phyloP scores from a whole-genome alignment of 2,329 filamentous ascomycete species.

The Scedosporium boydii region DNA sequence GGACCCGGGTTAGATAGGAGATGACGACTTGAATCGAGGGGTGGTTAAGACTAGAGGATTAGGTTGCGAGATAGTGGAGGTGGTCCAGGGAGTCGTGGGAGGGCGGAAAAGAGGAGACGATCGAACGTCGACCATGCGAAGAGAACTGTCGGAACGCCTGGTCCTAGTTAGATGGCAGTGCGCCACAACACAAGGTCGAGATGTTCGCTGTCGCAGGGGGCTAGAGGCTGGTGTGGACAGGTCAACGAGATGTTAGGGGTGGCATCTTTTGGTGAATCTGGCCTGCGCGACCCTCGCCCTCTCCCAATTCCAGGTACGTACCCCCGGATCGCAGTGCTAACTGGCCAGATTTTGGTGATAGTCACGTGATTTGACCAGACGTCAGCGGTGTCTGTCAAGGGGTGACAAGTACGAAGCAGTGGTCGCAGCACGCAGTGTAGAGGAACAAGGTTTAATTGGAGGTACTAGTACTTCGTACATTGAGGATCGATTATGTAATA shows the following conservation, averaged over 20 bases:
- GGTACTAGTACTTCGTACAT: no score
- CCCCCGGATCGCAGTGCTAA: background rate
- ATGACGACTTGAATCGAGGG: background rate
- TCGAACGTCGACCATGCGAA: background rate
- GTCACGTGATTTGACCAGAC: background rate
- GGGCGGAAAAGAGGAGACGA: conserved; percentile 8
- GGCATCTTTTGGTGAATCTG: conserved; percentile 6
- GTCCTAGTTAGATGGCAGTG: background rate
- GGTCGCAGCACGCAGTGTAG: no score
- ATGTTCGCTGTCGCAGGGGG: background rate
- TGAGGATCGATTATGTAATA: no score
- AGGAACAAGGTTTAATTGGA: no score
- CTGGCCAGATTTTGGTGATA: background rate
- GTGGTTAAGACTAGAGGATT: conserved; percentile 8
- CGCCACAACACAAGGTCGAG: conserved; percentile 1
- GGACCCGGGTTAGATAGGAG: background rate
- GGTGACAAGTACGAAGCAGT: background rate
- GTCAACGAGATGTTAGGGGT: background rate
- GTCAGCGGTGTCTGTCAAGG: background rate
- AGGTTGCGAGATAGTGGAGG: conserved; percentile 14
- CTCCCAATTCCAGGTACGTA: conserved; percentile 3
- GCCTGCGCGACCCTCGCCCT: conserved; percentile 3
- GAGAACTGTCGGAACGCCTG: conserved; percentile 6
- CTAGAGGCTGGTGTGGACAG: conserved; percentile 6
- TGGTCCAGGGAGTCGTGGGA: conserved; percentile 15